These are phyloP conservation scores for Mycena crocata DNA, from an alignment of 768 basidiomycete species.

Conservation along the genomic window DNA sequence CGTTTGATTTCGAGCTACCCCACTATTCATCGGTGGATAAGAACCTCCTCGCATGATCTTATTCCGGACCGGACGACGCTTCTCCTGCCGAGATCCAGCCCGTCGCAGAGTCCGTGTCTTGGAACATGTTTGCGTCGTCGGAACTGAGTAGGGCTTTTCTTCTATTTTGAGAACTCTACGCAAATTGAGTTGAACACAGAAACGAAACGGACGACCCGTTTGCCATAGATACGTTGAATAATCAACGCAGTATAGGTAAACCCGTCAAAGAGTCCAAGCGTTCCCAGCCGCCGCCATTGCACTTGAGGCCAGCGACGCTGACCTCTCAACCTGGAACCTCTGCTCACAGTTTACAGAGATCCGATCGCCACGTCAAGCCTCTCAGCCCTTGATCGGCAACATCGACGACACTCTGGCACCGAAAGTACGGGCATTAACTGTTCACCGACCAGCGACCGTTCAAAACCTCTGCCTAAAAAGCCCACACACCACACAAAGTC, in stretches of 20 bases:
- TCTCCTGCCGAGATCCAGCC: slow-evolving; percentile 43
- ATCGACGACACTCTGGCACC: neutral
- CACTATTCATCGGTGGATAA: slow-evolving; percentile 56
- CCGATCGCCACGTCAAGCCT: neutral
- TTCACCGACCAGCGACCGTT: neutral
- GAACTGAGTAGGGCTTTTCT: slow-evolving; percentile 38
- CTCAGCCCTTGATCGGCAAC: neutral
- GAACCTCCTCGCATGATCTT: slow-evolving; percentile 46
- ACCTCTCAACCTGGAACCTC: neutral
- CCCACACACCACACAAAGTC: neutral
- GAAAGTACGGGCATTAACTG: neutral
- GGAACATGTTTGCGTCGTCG: slow-evolving; percentile 42
- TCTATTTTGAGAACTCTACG: neutral
- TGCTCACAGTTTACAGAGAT: neutral
- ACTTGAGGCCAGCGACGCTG: neutral
- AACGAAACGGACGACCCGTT: slow-evolving; percentile 48
- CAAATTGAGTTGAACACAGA: neutral
- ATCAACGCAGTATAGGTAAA: neutral
- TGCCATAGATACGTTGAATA: neutral
- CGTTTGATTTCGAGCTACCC: slow-evolving; percentile 58
- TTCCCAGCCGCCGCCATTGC: neutral
- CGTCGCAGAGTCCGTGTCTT: slow-evolving; percentile 38
- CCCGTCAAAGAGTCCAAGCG: neutral
- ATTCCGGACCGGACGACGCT: slow-evolving; percentile 47
- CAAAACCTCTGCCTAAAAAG: neutral